Conservation (phyloP, 1,284 basidiomycete species). For the Puccinia brachypodii region DNA sequence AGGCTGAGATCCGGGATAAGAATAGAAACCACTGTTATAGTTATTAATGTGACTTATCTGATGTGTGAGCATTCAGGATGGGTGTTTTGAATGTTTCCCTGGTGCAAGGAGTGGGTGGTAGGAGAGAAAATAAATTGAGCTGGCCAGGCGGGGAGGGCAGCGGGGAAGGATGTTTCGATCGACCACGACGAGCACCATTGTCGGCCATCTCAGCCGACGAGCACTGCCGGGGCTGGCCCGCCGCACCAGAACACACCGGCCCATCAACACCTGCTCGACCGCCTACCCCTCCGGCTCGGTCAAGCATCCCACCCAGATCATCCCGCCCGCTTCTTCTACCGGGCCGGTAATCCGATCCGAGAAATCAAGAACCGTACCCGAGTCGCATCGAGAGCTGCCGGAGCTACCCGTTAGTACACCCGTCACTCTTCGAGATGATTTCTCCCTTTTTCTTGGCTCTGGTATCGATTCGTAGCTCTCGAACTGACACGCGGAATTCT, state of each 20-base stretch:
- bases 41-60: no score
- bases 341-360: background rate
- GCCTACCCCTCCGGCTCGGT: conserved; percentile 47
- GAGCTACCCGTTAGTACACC: conserved; percentile 3
- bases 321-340: background rate
- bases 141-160: background rate
- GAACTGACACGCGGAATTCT: background rate
- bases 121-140: no score
- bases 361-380: conserved; percentile 19
- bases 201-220: background rate
- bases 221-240: background rate
- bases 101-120: no score
- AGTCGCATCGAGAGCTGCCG: conserved; percentile 20
- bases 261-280: conserved; percentile 28
- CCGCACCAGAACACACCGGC: background rate
- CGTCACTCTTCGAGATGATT: no score
- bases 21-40: no score
- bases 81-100: no score
- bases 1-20: no score
- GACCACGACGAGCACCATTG: background rate
- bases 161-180: no score
- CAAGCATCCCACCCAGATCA: conserved; percentile 30
- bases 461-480: no score
- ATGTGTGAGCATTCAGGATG: no score
- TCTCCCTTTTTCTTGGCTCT: no score